phyloP scores from a whole-genome alignment of 257 asterid species.

The Mitragyna speciosa region DNA sequence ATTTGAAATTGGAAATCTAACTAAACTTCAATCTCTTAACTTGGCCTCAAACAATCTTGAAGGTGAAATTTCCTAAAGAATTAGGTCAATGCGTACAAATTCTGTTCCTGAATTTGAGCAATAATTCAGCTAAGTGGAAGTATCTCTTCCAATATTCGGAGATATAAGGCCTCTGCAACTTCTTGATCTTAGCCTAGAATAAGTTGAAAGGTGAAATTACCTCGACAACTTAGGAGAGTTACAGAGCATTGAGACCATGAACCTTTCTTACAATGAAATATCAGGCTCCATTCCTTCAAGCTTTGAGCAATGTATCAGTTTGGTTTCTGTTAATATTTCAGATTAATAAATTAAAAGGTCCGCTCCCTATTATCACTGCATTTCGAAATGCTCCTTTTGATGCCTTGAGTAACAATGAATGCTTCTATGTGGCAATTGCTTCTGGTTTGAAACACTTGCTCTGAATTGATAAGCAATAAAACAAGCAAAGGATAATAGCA shows the following conservation, averaged over 20 bases:
- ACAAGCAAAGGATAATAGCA: no score
- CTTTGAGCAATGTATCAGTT: constrained; percentile 24
- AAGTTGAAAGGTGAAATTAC: no score
- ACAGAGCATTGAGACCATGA: constrained; percentile 21
- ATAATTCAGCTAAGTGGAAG: constrained; percentile 16
- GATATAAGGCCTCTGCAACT: constrained; percentile 13
- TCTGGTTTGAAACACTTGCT: constrained; percentile 34
- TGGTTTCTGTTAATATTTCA: constrained; percentile 34
- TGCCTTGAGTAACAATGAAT: no score
- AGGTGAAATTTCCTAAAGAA: constrained; percentile 36
- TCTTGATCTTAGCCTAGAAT: constrained; percentile 40
- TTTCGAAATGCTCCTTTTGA: constrained; percentile 29
- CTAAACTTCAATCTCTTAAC: constrained; percentile 12
- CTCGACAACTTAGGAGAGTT: constrained; percentile 20
- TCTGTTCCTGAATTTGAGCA: constrained; percentile 27
- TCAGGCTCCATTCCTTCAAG: constrained; percentile 38
- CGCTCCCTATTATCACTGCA: constrained; percentile 32
- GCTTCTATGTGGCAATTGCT: constrained; percentile 38
- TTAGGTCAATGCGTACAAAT: constrained; percentile 27
- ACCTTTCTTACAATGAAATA: constrained; percentile 39
- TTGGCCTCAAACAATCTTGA: no score
- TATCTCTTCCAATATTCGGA: constrained; percentile 34
- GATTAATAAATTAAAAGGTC: constrained; percentile 42
- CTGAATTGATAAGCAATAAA: not conserved
- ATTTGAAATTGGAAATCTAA: no score